Evolutionary conservation across 352 stramenopile genomes (phyloP).

Genomic region (Phytophthora litchii): DNA sequence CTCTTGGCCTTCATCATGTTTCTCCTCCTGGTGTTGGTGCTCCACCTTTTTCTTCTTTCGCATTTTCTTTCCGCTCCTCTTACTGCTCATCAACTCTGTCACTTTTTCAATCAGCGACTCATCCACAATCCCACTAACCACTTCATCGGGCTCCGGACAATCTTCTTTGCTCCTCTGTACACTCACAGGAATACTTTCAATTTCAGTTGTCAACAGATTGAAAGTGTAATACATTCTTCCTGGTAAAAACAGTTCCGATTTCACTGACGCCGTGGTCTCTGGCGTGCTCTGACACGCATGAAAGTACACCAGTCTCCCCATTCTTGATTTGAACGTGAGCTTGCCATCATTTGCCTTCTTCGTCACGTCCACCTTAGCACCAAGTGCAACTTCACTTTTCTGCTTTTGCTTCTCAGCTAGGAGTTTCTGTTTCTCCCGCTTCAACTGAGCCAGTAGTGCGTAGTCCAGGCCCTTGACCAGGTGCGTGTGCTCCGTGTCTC

Average conservation of each 20-base stretch:
- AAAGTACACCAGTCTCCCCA: constrained; percentile 71
- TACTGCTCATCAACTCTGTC: constrained; percentile 34
- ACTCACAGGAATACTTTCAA: constrained; percentile 61
- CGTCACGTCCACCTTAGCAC: background rate
- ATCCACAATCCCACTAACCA: constrained; percentile 60
- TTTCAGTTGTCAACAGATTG: constrained; percentile 42
- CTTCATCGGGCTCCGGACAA: constrained; percentile 60
- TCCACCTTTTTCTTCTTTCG: constrained; percentile 52
- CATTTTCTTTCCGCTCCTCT: constrained; percentile 41
- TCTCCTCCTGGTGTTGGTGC: constrained; percentile 6
- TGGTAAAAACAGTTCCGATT: constrained; percentile 76
- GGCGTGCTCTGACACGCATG: constrained; percentile 57
- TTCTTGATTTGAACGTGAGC: constrained; percentile 62
- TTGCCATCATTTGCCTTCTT: constrained; percentile 23
- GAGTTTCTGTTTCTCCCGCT: constrained; percentile 76
- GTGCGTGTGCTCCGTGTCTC: constrained; percentile 87
- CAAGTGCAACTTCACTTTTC: background rate
- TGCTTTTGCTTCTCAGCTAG: constrained; percentile 40
- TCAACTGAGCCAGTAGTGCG: constrained; percentile 85
- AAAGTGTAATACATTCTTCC: constrained; percentile 83
- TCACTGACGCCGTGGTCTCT: constrained; percentile 12
- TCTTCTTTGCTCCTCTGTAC: constrained; percentile 81
- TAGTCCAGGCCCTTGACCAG: constrained; percentile 91
- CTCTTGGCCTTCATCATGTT: background rate
- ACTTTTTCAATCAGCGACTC: constrained; percentile 54